phyloP scores from a whole-genome alignment of 805 yeast species.

The Starmerella apicola region DNA sequence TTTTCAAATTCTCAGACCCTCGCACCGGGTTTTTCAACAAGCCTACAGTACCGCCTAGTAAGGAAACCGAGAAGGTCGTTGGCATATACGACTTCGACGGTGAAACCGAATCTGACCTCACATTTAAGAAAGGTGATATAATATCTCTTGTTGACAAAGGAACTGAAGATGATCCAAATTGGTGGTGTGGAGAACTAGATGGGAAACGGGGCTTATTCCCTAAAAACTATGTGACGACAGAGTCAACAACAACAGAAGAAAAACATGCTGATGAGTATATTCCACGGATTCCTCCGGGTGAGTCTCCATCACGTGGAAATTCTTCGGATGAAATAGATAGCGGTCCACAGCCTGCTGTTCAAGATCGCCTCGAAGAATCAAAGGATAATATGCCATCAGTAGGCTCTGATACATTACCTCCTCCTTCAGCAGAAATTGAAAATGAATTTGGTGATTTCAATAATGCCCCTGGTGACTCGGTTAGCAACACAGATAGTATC shows the following conservation, averaged over 20 bases:
- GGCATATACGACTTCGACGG: slow-evolving; percentile 30
- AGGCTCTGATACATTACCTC: too few relatives aligned
- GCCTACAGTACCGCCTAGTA: slow-evolving; percentile 11
- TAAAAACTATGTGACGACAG: slow-evolving; percentile 36
- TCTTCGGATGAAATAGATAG: too few relatives aligned
- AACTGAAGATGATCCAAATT: slow-evolving; percentile 30
- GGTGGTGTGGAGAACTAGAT: slow-evolving; percentile 40
- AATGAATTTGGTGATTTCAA: too few relatives aligned
- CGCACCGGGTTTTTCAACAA: slow-evolving; percentile 14
- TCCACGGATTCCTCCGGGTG: slow-evolving; percentile 1
- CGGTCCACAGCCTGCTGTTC: too few relatives aligned
- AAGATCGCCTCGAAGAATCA: too few relatives aligned
- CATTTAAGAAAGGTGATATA: slow-evolving; percentile 29
- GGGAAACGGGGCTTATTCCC: slow-evolving; percentile 38
- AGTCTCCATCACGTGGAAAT: neutral
- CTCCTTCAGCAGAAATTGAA: too few relatives aligned
- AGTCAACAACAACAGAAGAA: neutral
- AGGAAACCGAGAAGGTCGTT: slow-evolving; percentile 18
- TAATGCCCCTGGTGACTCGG: too few relatives aligned
- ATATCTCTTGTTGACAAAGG: slow-evolving; percentile 28
- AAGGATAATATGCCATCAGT: too few relatives aligned
- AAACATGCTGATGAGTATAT: slow-evolving; percentile 10
- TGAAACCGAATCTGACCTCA: slow-evolving; percentile 29
- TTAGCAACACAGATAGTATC: too few relatives aligned
- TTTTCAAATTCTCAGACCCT: slow-evolving; percentile 12